Percentiles rank a stretch among this genome's conserved stretches.
phyloP scores from a whole-genome alignment of 345 rosid species.

The Nasturtium officinale region DNA sequence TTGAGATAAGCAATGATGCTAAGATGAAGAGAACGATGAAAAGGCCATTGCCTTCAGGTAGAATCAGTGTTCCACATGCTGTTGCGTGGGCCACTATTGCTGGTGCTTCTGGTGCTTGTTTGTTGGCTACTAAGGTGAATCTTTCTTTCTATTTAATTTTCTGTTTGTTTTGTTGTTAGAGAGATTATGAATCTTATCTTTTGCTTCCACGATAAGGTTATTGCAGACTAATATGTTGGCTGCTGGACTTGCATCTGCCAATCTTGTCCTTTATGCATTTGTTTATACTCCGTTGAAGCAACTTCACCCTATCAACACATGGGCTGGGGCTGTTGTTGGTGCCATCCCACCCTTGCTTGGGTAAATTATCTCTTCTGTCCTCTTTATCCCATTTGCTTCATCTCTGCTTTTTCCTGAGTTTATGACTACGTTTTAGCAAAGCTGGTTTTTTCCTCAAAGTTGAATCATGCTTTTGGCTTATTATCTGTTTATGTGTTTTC shows the following conservation, averaged over 20 bases:
- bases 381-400: conserved; percentile 27
- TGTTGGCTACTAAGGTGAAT: conserved; percentile 81
- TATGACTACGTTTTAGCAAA: not conserved
- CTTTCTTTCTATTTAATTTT: conserved; percentile 12
- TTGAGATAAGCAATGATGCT: conserved; percentile 85
- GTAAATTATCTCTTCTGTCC: conserved; percentile 48
- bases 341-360: conserved; percentile 98
- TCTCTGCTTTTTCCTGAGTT: not conserved
- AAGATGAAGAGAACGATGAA: conserved; percentile 88
- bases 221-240: conserved; percentile 96
- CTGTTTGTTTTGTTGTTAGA: not conserved
- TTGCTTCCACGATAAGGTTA: conserved; percentile 59
- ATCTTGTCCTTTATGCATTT: conserved; percentile 75
- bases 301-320: conserved; percentile 93
- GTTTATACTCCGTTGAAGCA: conserved; percentile 91
- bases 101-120: conserved; percentile 73
- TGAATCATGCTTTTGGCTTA: not conserved
- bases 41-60: conserved; percentile 89
- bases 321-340: conserved; percentile 99
- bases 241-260: conserved; percentile 83
- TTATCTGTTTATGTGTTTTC: conserved; percentile 34
- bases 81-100: conserved; percentile 75
- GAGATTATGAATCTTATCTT: conserved; percentile 42
- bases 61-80: conserved; percentile 73
- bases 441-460: not conserved